Conservation (phyloP, 139 green algal species). For the Tetradesmus lagerheimii region DNA sequence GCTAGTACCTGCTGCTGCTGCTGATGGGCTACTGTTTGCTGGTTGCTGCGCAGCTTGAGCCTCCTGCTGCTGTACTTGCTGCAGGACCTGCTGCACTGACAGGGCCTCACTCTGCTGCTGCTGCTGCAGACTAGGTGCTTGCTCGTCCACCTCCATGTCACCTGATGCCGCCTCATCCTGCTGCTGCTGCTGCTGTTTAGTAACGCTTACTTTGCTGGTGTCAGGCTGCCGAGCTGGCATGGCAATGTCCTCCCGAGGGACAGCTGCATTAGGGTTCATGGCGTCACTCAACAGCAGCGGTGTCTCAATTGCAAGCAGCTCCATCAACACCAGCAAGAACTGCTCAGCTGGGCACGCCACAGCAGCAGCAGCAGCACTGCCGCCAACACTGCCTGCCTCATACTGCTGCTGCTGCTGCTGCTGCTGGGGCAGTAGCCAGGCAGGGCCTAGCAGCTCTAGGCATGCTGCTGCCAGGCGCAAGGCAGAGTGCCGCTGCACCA, state of each 20-base stretch:
- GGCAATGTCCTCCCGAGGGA: background rate
- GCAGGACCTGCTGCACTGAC: background rate
- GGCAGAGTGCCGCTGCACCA: slow-evolving; percentile 65
- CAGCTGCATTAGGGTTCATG: slow-evolving; percentile 30
- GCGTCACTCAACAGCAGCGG: slow-evolving; percentile 49
- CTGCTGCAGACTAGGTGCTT: background rate
- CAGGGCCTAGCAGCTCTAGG: slow-evolving; percentile 49
- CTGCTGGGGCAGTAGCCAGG: slow-evolving; percentile 66
- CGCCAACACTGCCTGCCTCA: background rate
- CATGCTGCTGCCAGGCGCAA: slow-evolving; percentile 69
- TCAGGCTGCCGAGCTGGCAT: slow-evolving; percentile 23
- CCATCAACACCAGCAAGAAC: slow-evolving; percentile 41
- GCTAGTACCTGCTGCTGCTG: background rate
- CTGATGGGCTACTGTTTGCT: background rate
- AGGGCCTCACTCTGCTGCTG: slow-evolving; percentile 30
- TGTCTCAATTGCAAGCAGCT: slow-evolving; percentile 38
- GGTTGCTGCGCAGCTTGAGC: background rate
- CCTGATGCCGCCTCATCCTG: slow-evolving; percentile 39
- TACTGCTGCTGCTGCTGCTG: slow-evolving; percentile 22
- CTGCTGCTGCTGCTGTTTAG: background rate
- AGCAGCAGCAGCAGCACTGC: background rate
- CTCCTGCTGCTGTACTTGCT: slow-evolving; percentile 6
- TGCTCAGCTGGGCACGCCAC: background rate
- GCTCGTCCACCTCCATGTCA: slow-evolving; percentile 35
- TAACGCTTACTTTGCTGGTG: background rate